phyloP scores from a whole-genome alignment of 2,329 filamentous ascomycete genomes.

The Pseudocercospora vitis region DNA sequence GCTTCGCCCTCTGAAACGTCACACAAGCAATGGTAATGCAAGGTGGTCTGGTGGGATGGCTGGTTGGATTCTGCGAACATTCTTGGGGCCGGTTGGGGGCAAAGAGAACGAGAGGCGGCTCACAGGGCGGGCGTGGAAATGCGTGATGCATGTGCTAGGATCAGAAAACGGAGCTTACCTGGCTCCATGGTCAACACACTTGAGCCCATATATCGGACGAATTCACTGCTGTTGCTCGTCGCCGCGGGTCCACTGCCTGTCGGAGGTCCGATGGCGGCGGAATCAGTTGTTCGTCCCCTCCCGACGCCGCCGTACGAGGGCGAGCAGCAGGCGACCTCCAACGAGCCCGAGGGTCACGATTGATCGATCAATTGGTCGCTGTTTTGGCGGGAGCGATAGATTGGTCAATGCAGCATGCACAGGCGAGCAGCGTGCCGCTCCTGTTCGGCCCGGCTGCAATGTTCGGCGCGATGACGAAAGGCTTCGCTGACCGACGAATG shows the following conservation, averaged over 20 bases:
- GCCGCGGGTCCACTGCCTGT: not conserved
- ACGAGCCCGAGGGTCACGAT: not conserved
- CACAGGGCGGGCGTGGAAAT: slow-evolving; percentile 17
- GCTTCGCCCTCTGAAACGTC: slow-evolving; percentile 14
- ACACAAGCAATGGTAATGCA: slow-evolving; percentile 22
- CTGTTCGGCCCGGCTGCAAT: slow-evolving; percentile 22
- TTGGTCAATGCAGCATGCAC: slow-evolving; percentile 19
- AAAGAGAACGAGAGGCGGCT: not conserved
- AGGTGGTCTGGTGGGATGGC: slow-evolving; percentile 15
- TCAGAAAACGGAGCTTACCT: slow-evolving; percentile 33
- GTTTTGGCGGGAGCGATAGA: slow-evolving; percentile 6
- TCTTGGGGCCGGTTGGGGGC: not conserved
- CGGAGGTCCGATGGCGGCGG: not conserved
- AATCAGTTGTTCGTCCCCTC: not conserved
- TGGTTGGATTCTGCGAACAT: slow-evolving; percentile 7
- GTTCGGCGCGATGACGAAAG: slow-evolving; percentile 21
- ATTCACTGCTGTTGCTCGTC: slow-evolving; percentile 3
- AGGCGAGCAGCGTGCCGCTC: slow-evolving; percentile 16
- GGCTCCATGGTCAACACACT: slow-evolving; percentile 34
- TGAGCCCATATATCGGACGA: slow-evolving; percentile 27
- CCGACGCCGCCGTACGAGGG: not conserved
- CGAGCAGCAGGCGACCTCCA: not conserved
- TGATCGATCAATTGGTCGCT: slow-evolving; percentile 3
- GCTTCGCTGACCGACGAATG: slow-evolving; percentile 28
- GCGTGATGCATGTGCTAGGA: slow-evolving; percentile 28